A percentile compares a stretch with the other conserved stretches of the same genome.
These are phyloP conservation scores for Emergomyces pasteurianus DNA, from an alignment of 2,329 filamentous ascomycete species.

Conservation along the genomic window DNA sequence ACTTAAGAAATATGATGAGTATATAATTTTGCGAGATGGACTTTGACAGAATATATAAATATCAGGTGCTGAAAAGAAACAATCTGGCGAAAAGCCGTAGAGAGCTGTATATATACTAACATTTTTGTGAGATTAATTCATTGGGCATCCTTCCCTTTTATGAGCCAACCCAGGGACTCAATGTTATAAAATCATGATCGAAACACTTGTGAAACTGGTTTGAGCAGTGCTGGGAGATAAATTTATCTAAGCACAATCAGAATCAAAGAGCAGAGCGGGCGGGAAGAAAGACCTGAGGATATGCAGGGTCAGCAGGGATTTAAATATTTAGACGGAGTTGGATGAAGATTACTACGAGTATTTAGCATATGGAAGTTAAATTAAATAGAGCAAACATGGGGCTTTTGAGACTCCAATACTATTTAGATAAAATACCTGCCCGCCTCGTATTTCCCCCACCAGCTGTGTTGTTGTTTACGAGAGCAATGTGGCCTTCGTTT, in stretches of 20 bases:
- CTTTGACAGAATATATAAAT: background rate
- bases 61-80: background rate
- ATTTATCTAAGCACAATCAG: too few relatives aligned
- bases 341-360: background rate
- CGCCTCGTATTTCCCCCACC: background rate
- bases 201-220: background rate
- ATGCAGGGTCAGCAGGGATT: background rate
- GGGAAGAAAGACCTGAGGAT: background rate
- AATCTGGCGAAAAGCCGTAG: background rate
- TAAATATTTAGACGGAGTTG: background rate
- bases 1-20: background rate
- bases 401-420: background rate
- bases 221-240: background rate
- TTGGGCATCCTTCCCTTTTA: background rate
- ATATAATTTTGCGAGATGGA: background rate
- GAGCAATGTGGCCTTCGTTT: background rate
- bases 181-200: background rate
- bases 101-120: background rate
- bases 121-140: background rate
- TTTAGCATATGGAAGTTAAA: too few relatives aligned
- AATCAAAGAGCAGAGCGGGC: background rate
- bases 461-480: background rate
- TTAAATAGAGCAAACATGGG: background rate
- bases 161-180: background rate
- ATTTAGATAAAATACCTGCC: background rate